phyloP scores from a whole-genome alignment of 345 rosid genomes.

The Aquilaria malaccensis region DNA sequence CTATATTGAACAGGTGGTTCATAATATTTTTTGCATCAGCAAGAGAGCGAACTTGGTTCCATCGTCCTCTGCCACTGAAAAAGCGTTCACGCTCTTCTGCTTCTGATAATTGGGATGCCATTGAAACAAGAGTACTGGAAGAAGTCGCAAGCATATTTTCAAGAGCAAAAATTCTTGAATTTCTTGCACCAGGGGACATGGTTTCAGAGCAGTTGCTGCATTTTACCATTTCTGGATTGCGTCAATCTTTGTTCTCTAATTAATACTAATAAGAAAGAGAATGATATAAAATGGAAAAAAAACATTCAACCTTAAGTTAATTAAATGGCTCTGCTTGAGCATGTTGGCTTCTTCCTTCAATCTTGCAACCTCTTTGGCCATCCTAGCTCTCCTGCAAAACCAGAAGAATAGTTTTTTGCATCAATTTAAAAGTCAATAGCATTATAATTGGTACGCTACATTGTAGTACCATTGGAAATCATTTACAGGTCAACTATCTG shows the following conservation, averaged over 20 bases:
- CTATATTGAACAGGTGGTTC: slow-evolving; percentile 78
- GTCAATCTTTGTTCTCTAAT: background rate
- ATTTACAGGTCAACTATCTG: background rate
- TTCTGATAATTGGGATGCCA: slow-evolving; percentile 98
- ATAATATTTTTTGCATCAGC: slow-evolving; percentile 80
- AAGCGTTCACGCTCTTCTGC: slow-evolving; percentile 94
- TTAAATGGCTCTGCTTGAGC: slow-evolving; percentile 38
- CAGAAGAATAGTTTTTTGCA: slow-evolving; percentile 15
- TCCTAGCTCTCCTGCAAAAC: slow-evolving; percentile 70
- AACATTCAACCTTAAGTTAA: slow-evolving; percentile 39
- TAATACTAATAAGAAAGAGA: background rate
- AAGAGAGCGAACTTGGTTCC: slow-evolving; percentile 93
- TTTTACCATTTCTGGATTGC: background rate
- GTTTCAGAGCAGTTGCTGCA: slow-evolving; percentile 48
- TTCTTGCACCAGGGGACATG: slow-evolving; percentile 97
- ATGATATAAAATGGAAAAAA: background rate
- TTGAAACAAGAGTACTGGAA: slow-evolving; percentile 76
- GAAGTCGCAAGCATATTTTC: slow-evolving; percentile 95
- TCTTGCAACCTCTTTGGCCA: slow-evolving; percentile 80
- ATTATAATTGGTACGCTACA: background rate
- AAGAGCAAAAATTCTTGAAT: slow-evolving; percentile 87
- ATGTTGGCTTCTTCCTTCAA: slow-evolving; percentile 70
- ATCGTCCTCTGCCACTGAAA: slow-evolving; percentile 89
- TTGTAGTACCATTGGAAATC: background rate
- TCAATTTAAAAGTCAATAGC: slow-evolving; percentile 2